Evolutionary conservation across 306 rosid genomes (phyloP), one percentile per base, ranked within the genome.

Genomic region (Luffa aegyptiaca): DNA sequence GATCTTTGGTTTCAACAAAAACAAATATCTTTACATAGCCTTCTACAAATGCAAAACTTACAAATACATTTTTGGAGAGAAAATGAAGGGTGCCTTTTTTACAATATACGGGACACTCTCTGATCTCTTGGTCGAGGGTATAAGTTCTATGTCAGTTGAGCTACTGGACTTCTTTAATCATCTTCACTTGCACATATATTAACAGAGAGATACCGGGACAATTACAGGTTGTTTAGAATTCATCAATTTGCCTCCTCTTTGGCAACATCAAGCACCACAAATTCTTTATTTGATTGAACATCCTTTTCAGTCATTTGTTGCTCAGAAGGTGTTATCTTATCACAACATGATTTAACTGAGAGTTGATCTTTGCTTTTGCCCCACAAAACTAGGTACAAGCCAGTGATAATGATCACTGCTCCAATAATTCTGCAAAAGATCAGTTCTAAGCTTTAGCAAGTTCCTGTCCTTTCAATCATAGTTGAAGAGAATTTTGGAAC

Each of bases 301-400:
- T 11, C 80, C 31, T 0, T 31, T 13, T 49, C 21, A 6, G 63
- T 65, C 61, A 61, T 63, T 36, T 58, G 45, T 81, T 82, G 79
- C 3, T 80, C 78, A 2, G 48, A 13, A 20, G 61, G n/a, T 21
- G 59, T 8, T 31, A 58, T 51, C 37, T 20, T 68, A 21, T 63
- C 70, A 35, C n/a, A 6, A 17, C 8, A 52, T 11, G 65, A 14
- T 18, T 75, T 44, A 13, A 81, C 3, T 41, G 44, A 53, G 16
- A 5, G 72, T 2, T 9, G 20, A 59, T 87, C 90, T 66, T 87
- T 85, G 62, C 85, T 84, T 48, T 85, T 81, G n/a, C 90, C 90
- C 90, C 90, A 87, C 58, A 87, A 31, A 52, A 84, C 88, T 82
- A 85, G 35, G 74, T 87, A 87, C 18, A 87, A 83, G 56, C 90